Evolutionary conservation across 2,329 filamentous ascomycete species (phyloP).

Genomic region (Trichoderma simmonsii): DNA sequence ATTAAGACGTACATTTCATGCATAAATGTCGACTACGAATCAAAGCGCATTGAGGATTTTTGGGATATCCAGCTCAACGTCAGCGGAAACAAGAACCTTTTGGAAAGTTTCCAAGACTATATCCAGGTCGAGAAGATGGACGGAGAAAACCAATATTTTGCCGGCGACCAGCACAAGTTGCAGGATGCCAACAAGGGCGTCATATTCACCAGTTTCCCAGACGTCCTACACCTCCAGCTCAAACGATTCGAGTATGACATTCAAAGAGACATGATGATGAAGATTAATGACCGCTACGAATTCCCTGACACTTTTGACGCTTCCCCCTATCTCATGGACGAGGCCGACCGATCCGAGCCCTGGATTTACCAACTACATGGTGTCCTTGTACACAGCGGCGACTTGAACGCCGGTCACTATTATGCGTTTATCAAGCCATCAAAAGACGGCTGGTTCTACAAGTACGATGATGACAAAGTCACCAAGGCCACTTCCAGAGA

Average conservation of each 20-base stretch:
- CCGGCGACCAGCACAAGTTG: constrained; percentile 81
- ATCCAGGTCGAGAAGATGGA: constrained; percentile 95
- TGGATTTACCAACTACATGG: constrained; percentile 93
- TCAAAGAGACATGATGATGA: constrained; percentile 96
- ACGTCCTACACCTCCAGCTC: constrained; percentile 89
- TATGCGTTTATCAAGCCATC: constrained; percentile 94
- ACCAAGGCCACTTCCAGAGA: constrained; percentile 91
- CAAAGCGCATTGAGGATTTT: constrained; percentile 91
- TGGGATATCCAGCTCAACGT: constrained; percentile 99
- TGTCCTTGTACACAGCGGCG: constrained; percentile 92
- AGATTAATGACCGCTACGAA: constrained; percentile 91
- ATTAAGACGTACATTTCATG: constrained; percentile 99
- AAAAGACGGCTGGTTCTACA: constrained; percentile 93
- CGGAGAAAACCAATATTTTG: constrained; percentile 97
- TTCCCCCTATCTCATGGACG: constrained; percentile 78
- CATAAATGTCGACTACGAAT: constrained; percentile 98
- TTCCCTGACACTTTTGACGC: constrained; percentile 84
- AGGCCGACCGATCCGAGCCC: constrained; percentile 81
- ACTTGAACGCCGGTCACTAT: constrained; percentile 96
- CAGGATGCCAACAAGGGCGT: constrained; percentile 98
- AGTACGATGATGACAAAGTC: constrained; percentile 95
- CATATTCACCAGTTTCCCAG: constrained; percentile 93
- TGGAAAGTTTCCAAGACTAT: constrained; percentile 95
- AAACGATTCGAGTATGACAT: constrained; percentile 99
- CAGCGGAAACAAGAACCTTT: constrained; percentile 84